A percentile compares a stretch with the other conserved stretches of the same genome.
Evolutionary conservation across 2,329 filamentous ascomycete genomes (phyloP).

Genomic region (Cytospora schulzeri): DNA sequence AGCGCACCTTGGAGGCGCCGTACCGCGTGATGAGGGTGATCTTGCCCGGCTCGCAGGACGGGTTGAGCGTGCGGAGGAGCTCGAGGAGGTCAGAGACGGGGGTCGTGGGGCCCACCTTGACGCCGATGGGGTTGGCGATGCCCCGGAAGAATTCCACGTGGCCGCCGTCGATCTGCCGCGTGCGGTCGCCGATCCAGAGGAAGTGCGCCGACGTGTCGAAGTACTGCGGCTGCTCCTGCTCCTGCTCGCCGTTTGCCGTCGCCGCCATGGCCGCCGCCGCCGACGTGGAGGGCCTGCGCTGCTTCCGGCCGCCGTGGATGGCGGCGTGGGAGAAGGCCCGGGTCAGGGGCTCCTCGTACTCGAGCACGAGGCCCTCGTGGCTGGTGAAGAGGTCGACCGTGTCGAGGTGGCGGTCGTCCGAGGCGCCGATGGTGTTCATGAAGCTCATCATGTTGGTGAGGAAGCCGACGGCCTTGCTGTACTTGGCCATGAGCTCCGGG

Average conservation of each 20-base stretch:
- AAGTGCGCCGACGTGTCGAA: constrained; percentile 97
- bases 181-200: constrained; percentile 97
- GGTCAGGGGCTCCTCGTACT: constrained; percentile 90
- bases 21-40: constrained; percentile 96
- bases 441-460: constrained; percentile 92
- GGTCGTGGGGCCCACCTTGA: constrained; percentile 93
- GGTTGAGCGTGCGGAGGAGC: constrained; percentile 85
- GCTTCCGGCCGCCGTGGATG: constrained; percentile 28
- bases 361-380: constrained; percentile 89
- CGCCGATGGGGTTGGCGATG: constrained; percentile 91
- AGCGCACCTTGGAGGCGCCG: constrained; percentile 74
- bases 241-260: constrained; percentile 30
- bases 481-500: constrained; percentile 80
- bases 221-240: constrained; percentile 53
- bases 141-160: constrained; percentile 98
- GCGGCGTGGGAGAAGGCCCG: constrained; percentile 61
- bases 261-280: constrained; percentile 30
- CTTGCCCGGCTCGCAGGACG: constrained; percentile 79
- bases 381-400: constrained; percentile 95
- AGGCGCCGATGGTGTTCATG: constrained; percentile 90
- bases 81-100: constrained; percentile 72
- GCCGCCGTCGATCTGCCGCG: constrained; percentile 86
- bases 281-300: constrained; percentile 29
- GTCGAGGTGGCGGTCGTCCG: constrained; percentile 75
- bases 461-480: constrained; percentile 79